phyloP scores from a whole-genome alignment of 2,329 filamentous ascomycete genomes.

The Penicillium sp. region DNA sequence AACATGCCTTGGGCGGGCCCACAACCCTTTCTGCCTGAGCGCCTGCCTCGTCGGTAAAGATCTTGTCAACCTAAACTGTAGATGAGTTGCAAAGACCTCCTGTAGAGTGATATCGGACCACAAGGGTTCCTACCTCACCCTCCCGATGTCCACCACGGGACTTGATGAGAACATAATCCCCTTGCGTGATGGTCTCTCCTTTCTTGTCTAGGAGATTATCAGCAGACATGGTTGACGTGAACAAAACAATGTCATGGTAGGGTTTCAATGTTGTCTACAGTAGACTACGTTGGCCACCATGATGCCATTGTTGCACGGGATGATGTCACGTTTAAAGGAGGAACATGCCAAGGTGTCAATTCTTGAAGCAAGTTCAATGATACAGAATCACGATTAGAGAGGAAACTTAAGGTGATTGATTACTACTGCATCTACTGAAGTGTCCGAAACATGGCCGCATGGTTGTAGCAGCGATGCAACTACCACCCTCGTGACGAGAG shows the following conservation, averaged over 20 bases:
- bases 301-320: conserved; percentile 4
- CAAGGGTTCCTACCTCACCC: conserved; percentile 19
- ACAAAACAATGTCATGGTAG: conserved; percentile 11
- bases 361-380: neutral
- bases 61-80: conserved; percentile 21
- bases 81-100: neutral
- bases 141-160: conserved; percentile 25
- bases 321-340: conserved; percentile 11
- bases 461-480: conserved; percentile 11
- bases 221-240: conserved; percentile 6
- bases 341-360: neutral
- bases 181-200: conserved; percentile 21
- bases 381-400: neutral
- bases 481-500: neutral
- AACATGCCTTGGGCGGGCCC: conserved; percentile 26
- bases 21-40: conserved; percentile 24
- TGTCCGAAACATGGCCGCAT: conserved; percentile 2
- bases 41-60: conserved; percentile 23
- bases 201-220: conserved; percentile 23
- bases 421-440: neutral
- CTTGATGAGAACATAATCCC: conserved; percentile 25
- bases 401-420: neutral
- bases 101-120: neutral
- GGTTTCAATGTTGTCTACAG: neutral
- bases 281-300: neutral